A percentile compares a stretch with the other conserved stretches of the same genome.
Evolutionary conservation across 768 basidiomycete genomes (phyloP).

Genomic region (Boletus sp.): DNA sequence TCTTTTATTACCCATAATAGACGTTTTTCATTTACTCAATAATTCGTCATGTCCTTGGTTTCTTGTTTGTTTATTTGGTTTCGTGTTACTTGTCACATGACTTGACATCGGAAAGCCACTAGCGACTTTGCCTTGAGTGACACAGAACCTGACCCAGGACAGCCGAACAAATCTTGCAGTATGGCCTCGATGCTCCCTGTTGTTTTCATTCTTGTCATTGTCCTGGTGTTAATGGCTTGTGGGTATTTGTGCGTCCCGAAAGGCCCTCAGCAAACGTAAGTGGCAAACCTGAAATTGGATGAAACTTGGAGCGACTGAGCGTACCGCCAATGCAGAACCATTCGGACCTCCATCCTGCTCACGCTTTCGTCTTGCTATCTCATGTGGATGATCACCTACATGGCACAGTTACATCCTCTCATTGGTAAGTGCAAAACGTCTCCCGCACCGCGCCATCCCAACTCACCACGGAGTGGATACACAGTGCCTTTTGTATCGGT

Average conservation of each 20-base stretch:
- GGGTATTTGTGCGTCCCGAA: conserved; percentile 75
- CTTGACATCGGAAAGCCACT: neutral
- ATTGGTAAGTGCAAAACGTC: conserved; percentile 55
- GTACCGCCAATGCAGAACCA: conserved; percentile 49
- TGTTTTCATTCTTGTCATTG: conserved; percentile 60
- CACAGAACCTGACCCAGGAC: neutral
- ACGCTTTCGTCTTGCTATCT: conserved; percentile 83
- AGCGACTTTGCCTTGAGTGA: neutral
- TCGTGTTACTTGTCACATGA: conserved; percentile 8
- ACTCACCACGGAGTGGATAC: neutral
- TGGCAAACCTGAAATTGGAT: conserved; percentile 11
- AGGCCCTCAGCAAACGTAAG: conserved; percentile 87
- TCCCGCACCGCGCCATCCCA: neutral
- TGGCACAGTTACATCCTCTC: conserved; percentile 90
- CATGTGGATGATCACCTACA: conserved; percentile 97
- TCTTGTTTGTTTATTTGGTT: neutral
- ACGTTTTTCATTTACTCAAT: neutral
- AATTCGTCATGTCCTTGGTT: neutral
- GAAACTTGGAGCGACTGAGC: neutral
- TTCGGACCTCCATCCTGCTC: conserved; percentile 78
- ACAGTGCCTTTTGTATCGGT: conserved; percentile 19
- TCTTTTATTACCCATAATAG: conserved; percentile 4
- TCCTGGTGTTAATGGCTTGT: conserved; percentile 59
- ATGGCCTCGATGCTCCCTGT: conserved; percentile 76
- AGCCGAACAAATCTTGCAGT: conserved; percentile 5